phyloP scores from a whole-genome alignment of 805 yeast species.

The Sporopachydermia quercuum region DNA sequence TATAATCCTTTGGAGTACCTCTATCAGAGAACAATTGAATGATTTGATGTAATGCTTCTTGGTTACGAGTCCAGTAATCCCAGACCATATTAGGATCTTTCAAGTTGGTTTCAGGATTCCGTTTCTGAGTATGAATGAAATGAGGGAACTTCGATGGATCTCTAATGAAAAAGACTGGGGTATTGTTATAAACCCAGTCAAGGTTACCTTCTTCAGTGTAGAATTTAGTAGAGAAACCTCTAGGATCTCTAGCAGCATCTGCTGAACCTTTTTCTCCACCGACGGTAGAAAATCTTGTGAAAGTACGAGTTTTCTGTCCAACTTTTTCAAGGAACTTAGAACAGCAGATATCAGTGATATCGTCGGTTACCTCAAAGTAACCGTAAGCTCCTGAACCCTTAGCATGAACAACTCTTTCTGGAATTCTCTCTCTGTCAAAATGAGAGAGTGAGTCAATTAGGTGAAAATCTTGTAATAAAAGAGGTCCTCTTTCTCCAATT shows the following conservation, averaged over 20 bases:
- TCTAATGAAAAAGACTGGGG: slow-evolving; percentile 74
- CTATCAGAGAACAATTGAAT: slow-evolving; percentile 62
- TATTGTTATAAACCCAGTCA: slow-evolving; percentile 77
- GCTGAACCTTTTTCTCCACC: slow-evolving; percentile 78
- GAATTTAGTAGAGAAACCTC: slow-evolving; percentile 71
- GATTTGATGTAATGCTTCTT: slow-evolving; percentile 63
- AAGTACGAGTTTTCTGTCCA: slow-evolving; percentile 59
- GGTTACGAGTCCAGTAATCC: slow-evolving; percentile 67
- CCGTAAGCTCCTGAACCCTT: slow-evolving; percentile 91
- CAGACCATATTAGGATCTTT: slow-evolving; percentile 74
- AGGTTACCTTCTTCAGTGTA: slow-evolving; percentile 76
- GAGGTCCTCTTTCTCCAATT: slow-evolving; percentile 62
- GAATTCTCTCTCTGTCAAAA: slow-evolving; percentile 80
- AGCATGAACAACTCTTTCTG: slow-evolving; percentile 89
- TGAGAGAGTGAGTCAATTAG: slow-evolving; percentile 73
- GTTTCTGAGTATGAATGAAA: slow-evolving; percentile 80
- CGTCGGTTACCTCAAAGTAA: slow-evolving; percentile 75
- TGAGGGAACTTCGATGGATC: slow-evolving; percentile 80
- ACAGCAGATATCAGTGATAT: slow-evolving; percentile 54
- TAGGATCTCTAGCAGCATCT: slow-evolving; percentile 76
- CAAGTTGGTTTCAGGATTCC: slow-evolving; percentile 66
- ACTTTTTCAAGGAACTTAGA: slow-evolving; percentile 52
- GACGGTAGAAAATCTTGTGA: slow-evolving; percentile 72
- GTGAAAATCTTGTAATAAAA: slow-evolving; percentile 68
- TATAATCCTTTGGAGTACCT: slow-evolving; percentile 64